These are phyloP conservation scores for Arachnomyces sp. DNA, from an alignment of 2,329 filamentous ascomycete genomes.

Conservation along the genomic window DNA sequence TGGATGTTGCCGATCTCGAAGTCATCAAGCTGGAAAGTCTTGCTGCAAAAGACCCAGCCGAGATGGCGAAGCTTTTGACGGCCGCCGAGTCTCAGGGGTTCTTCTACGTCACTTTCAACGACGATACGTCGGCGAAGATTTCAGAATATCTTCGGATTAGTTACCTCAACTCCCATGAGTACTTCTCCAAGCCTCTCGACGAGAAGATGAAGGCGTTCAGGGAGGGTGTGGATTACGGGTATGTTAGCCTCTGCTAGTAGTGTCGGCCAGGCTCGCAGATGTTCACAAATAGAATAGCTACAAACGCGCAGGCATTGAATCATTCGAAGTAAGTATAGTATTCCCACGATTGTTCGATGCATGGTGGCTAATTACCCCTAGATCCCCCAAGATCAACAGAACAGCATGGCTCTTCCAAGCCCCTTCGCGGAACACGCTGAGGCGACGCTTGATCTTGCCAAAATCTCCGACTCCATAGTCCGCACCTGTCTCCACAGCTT, in stretches of 20 bases:
- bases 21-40: conserved; percentile 3
- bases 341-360: no score
- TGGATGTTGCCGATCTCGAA: no score
- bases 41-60: conserved; percentile 7
- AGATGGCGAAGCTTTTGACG: conserved; percentile 10
- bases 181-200: conserved; percentile 8
- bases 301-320: conserved; percentile 8
- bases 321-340: conserved; percentile 8
- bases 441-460: conserved; percentile 3
- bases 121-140: conserved; percentile 6
- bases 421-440: conserved; percentile 1
- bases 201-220: conserved; percentile 12
- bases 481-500: conserved; percentile 7
- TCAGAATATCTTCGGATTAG: neutral
- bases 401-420: conserved; percentile 5
- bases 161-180: conserved; percentile 9
- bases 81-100: conserved; percentile 10
- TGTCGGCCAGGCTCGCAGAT: neutral
- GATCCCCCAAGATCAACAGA: conserved; percentile 9
- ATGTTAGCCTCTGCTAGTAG: no score
- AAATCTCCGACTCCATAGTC: conserved; percentile 7
- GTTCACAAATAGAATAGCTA: conserved; percentile 7
- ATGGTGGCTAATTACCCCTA: neutral
- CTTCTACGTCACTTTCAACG: conserved; percentile 9
- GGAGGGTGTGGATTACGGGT: conserved; percentile 9